Percentiles rank a stretch among this genome's conserved stretches.
Conservation (phyloP, 345 rosid genomes). For the Physaria fendleri region DNA sequence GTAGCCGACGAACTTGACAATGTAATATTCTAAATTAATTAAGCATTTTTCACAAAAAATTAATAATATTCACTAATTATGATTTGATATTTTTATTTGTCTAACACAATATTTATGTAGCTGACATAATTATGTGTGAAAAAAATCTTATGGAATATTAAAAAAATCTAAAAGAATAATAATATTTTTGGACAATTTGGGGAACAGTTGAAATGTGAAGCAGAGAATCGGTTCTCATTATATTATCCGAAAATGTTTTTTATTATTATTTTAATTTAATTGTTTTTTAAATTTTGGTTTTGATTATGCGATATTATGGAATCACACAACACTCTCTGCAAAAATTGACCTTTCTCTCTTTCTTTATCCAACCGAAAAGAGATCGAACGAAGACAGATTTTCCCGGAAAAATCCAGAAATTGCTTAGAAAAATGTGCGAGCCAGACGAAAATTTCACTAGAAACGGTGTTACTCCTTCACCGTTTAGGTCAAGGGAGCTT, state of each 20-base stretch:
- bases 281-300: slow-evolving; percentile 1
- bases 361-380: slow-evolving; percentile 19
- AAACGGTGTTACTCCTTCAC: slow-evolving; percentile 17
- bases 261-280: neutral
- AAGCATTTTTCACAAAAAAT: too few relatives aligned
- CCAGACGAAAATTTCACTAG: slow-evolving; percentile 36
- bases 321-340: slow-evolving; percentile 31
- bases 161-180: neutral
- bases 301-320: slow-evolving; percentile 32
- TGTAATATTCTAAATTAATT: neutral
- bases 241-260: slow-evolving; percentile 19
- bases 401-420: slow-evolving; percentile 22
- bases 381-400: slow-evolving; percentile 1
- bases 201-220: slow-evolving; percentile 32
- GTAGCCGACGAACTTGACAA: slow-evolving; percentile 17
- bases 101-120: neutral
- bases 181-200: neutral
- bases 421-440: slow-evolving; percentile 43
- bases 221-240: slow-evolving; percentile 30
- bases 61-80: neutral
- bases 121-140: slow-evolving; percentile 8
- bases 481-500: slow-evolving; percentile 37
- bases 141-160: slow-evolving; percentile 19
- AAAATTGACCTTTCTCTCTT: slow-evolving; percentile 23
- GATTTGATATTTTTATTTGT: neutral